A percentile compares a stretch with the other conserved stretches of the same genome.
These are phyloP conservation scores for Diplodia mutila DNA, from an alignment of 2,329 filamentous ascomycete species.

Conservation along the genomic window DNA sequence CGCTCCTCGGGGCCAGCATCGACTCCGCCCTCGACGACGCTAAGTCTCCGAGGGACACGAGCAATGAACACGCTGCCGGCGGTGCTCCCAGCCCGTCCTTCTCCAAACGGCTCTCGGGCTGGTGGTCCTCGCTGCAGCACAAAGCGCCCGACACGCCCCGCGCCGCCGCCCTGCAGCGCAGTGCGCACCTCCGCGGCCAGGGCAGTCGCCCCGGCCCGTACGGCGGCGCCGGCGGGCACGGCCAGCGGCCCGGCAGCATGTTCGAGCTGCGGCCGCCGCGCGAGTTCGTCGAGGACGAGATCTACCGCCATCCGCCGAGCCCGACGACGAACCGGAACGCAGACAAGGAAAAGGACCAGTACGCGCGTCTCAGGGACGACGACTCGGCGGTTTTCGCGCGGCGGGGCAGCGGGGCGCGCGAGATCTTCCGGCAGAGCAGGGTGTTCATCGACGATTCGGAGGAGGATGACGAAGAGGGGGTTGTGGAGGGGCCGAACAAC, in stretches of 20 bases:
- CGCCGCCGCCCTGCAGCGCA: conserved; percentile 23
- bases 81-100: conserved; percentile 11
- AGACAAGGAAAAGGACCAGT: conserved; percentile 30
- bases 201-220: conserved; percentile 12
- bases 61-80: neutral
- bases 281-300: conserved; percentile 30
- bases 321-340: conserved; percentile 20
- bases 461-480: neutral
- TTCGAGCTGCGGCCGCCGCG: conserved; percentile 40
- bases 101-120: conserved; percentile 34
- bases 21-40: conserved; percentile 3
- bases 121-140: conserved; percentile 41
- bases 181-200: conserved; percentile 7
- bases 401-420: conserved; percentile 32
- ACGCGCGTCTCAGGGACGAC: conserved; percentile 29
- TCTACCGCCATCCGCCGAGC: conserved; percentile 31
- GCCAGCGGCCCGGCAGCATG: conserved; percentile 41
- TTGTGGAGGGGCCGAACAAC: neutral
- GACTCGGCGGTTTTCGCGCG: neutral
- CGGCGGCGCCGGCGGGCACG: conserved; percentile 31
- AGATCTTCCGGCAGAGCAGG: conserved; percentile 50
- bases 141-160: conserved; percentile 23
- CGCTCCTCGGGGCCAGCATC: conserved; percentile 18
- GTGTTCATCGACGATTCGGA: conserved; percentile 52
- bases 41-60: neutral